These are phyloP conservation scores for Leptographium flavum DNA, from an alignment of 2,329 filamentous ascomycete genomes.

Conservation along the genomic window DNA sequence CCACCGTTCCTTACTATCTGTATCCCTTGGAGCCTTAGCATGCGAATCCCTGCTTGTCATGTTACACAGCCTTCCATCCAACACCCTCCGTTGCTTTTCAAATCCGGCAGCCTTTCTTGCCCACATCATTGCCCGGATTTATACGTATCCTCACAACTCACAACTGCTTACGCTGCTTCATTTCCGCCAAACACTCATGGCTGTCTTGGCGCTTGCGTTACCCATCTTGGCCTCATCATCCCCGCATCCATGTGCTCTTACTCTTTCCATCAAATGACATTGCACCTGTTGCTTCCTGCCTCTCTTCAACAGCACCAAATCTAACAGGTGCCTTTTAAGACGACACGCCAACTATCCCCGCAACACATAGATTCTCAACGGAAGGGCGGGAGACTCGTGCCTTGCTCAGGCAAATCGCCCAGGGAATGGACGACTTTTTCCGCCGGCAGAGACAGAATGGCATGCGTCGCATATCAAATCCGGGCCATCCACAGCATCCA, in stretches of 20 bases:
- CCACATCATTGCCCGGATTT: not conserved
- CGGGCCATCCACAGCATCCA: constrained; percentile 32
- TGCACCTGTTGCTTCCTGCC: no score
- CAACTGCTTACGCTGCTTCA: not conserved
- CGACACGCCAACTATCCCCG: no score
- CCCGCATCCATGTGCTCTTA: not conserved
- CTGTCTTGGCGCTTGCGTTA: not conserved
- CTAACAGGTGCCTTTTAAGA: no score
- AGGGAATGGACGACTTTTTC: constrained; percentile 60
- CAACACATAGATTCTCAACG: no score
- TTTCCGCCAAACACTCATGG: not conserved
- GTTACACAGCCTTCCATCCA: not conserved
- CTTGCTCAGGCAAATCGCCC: not conserved
- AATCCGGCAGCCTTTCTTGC: not conserved
- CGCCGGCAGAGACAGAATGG: constrained; percentile 64
- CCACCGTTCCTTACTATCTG: not conserved
- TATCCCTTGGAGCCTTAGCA: not conserved
- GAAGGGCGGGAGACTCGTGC: no score
- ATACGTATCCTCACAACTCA: not conserved
- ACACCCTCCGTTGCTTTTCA: not conserved
- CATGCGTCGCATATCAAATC: constrained; percentile 45
- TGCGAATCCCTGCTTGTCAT: not conserved
- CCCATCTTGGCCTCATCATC: not conserved
- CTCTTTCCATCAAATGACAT: not conserved
- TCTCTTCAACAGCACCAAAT: no score